phyloP scores from a whole-genome alignment of 306 rosid species.

The Acacia acuminata region DNA sequence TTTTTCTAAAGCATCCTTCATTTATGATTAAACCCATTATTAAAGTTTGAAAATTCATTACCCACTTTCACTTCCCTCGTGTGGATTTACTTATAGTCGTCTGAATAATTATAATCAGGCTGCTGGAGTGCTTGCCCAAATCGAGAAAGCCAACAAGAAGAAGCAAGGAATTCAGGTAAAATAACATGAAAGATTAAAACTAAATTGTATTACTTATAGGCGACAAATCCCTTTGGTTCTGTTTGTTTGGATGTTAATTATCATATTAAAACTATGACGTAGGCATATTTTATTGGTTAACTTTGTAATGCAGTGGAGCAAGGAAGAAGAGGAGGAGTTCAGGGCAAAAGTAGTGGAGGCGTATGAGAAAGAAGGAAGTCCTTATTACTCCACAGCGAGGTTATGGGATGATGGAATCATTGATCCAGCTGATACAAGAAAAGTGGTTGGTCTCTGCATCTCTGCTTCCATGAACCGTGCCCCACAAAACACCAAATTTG shows the following conservation, averaged over 20 bases:
- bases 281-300: not conserved
- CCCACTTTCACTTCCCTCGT: constrained; percentile 14
- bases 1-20: not conserved
- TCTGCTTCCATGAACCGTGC: constrained; percentile 78
- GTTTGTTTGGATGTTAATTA: not conserved
- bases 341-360: constrained; percentile 77
- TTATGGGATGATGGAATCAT: constrained; percentile 95
- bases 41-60: constrained; percentile 11
- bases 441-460: constrained; percentile 67
- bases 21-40: constrained; percentile 9
- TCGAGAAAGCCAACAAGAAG: constrained; percentile 85
- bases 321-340: constrained; percentile 88
- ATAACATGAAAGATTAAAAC: not conserved
- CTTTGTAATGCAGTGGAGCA: constrained; percentile 62
- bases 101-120: constrained; percentile 56
- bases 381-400: constrained; percentile 92
- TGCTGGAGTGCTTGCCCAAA: constrained; percentile 91
- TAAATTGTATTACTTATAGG: not conserved
- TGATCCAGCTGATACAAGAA: constrained; percentile 97
- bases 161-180: constrained; percentile 90
- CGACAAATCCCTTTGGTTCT: constrained; percentile 5
- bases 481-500: constrained; percentile 72
- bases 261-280: not conserved
- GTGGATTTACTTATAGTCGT: constrained; percentile 24
- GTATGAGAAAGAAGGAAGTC: constrained; percentile 83